These are phyloP conservation scores for Craspedostauros australis DNA, from an alignment of 108 stramenopile genomes.

Conservation along the genomic window DNA sequence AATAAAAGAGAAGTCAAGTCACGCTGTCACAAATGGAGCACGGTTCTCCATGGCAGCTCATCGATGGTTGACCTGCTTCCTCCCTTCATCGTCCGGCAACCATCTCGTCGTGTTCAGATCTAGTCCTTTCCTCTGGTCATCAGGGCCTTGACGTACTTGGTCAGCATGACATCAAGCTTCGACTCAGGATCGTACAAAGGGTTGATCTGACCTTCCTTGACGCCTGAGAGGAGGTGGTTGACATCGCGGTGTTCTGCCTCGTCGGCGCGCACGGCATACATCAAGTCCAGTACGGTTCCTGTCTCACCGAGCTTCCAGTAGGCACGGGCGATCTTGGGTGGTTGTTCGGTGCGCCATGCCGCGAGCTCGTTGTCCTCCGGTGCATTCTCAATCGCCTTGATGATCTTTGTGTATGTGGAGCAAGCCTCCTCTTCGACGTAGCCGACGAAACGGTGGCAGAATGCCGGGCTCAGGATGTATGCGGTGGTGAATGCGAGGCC, in stretches of 20 bases:
- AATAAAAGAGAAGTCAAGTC: no score
- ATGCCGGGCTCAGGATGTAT: conserved; percentile 85
- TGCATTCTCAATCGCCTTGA: conserved; percentile 81
- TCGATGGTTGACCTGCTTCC: background rate
- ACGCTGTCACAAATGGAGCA: no score
- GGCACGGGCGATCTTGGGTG: conserved; percentile 69
- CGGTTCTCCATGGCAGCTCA: background rate
- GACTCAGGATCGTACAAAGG: conserved; percentile 62
- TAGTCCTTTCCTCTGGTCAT: conserved; percentile 33
- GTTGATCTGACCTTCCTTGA: conserved; percentile 54
- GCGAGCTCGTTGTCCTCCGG: conserved; percentile 77
- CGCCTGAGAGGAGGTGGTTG: conserved; percentile 66
- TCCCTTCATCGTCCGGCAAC: background rate
- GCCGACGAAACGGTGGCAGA: conserved; percentile 96
- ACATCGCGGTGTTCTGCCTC: conserved; percentile 95
- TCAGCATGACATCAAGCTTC: conserved; percentile 58
- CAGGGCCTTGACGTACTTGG: conserved; percentile 71
- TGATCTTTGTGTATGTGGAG: conserved; percentile 85
- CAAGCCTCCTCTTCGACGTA: conserved; percentile 95
- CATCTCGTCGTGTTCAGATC: no score
- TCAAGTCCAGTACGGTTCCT: conserved; percentile 86
- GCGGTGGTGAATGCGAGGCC: conserved; percentile 66
- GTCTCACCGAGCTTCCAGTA: conserved; percentile 86
- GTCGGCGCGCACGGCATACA: conserved; percentile 89
- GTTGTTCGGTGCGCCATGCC: conserved; percentile 52